These are phyloP conservation scores for Akanthomyces dipterigenus DNA, from an alignment of 2,329 filamentous ascomycete genomes.

Conservation along the genomic window DNA sequence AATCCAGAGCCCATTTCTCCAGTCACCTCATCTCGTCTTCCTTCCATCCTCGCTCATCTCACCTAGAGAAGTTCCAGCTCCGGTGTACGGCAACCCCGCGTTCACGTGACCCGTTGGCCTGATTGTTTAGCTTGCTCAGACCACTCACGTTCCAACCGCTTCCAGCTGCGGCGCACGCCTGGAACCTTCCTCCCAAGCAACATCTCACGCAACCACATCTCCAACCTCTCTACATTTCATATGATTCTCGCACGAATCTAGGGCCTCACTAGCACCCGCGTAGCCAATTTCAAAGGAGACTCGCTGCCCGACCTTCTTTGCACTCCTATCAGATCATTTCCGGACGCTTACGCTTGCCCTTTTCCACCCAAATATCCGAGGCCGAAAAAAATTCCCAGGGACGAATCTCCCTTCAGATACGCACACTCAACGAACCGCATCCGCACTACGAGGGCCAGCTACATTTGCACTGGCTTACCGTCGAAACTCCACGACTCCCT, in stretches of 20 bases:
- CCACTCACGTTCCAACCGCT: neutral
- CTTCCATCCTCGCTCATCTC: neutral
- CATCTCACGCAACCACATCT: constrained; percentile 8
- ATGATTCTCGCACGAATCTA: constrained; percentile 5
- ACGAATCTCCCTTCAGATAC: constrained; percentile 3
- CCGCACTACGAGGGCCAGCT: constrained; percentile 10
- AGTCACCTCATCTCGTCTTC: neutral
- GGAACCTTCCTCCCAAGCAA: constrained; percentile 11
- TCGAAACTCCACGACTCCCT: constrained; percentile 14
- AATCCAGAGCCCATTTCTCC: neutral
- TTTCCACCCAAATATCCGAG: neutral
- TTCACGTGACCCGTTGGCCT: constrained; percentile 26
- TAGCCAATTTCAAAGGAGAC: neutral
- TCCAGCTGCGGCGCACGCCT: neutral
- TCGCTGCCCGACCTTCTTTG: neutral
- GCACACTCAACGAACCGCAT: constrained; percentile 10
- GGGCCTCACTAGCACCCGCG: neutral
- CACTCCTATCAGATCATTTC: neutral
- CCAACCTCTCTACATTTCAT: neutral
- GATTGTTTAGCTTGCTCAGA: neutral
- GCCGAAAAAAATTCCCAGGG: constrained; percentile 8
- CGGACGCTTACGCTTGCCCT: neutral
- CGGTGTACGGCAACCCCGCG: constrained; percentile 21
- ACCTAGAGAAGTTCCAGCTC: neutral
- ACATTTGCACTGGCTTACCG: constrained; percentile 12